Base-by-base conservation (phyloP, 2,329 filamentous ascomycete species). In the Exserohilum rostratum region DNA sequence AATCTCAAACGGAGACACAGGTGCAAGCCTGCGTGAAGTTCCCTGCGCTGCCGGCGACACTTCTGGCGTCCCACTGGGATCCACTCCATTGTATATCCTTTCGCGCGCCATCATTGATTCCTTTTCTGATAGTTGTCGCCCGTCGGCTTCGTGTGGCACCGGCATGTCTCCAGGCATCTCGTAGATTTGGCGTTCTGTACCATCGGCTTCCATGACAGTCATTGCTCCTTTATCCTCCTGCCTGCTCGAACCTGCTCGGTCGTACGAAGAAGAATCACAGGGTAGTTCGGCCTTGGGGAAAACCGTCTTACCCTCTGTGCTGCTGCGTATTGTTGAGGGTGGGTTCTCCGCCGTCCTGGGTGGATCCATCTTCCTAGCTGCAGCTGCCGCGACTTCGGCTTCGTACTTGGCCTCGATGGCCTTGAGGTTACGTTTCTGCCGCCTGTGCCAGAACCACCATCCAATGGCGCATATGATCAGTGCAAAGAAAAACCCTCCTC, bases 141-240 rank as follows among this genome's bases (percentile, higher is more conserved):
- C 78, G 45, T 76, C 79, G 42, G 79, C 79, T 67, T 82, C 78
- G 55, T 80, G 81, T 49, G 80, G 78, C 37, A 79, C 77, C 13
- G 81, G 82, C 68, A 86, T 81, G 9, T 83, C 83, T 2, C 84
- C 84, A 0, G 81, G 80, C 67, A 81, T 84, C 39, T 80, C 83
- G 49, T 73, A 79, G 7, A 82, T 67, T 25, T 71, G 69, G 13
- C 61, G 60, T 54, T 76, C 71, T n/a, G 68, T 69, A 20, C 70
- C 70, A 10, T 74, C 76, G 17, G 67, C 72, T 48, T 78, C 76
- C 27, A 52, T 51, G 34, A 64, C 45, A 7, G 61, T 55, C 3
- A 60, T 50, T 6, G 53, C 49, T 4, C 59, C 60, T 49, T 65
- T 57, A 29, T 66, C 61, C 48, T 66, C 61, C 48, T 65, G 67